These are phyloP conservation scores for Eimeria zaria DNA, from an alignment of 169 alveolate genomes.

Conservation along the genomic window DNA sequence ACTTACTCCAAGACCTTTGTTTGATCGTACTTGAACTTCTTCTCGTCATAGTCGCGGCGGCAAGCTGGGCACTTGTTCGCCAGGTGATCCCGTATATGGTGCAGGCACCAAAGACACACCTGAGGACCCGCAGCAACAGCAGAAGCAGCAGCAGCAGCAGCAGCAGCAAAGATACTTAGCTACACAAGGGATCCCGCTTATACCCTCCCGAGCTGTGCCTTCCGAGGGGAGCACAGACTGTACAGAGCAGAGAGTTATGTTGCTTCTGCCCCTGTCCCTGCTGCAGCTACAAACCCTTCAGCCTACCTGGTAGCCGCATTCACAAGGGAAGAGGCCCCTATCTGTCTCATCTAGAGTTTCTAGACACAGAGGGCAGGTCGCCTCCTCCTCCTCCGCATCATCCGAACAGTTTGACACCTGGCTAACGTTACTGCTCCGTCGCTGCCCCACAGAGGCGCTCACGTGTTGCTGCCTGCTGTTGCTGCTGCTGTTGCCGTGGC, in stretches of 20 bases:
- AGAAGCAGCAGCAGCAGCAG: slow-evolving; percentile 26
- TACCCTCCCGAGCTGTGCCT: neutral
- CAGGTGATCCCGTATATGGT: slow-evolving; percentile 93
- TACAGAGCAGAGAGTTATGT: neutral
- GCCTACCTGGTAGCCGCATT: slow-evolving; percentile 94
- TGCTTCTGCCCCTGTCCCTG: neutral
- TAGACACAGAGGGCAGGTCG: slow-evolving; percentile 94
- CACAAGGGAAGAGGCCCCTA: slow-evolving; percentile 94
- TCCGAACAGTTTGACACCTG: slow-evolving; percentile 50
- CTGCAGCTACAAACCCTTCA: neutral
- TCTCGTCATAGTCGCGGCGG: slow-evolving; percentile 94
- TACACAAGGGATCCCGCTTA: neutral
- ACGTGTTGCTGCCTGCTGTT: slow-evolving; percentile 26
- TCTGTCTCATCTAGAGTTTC: slow-evolving; percentile 96
- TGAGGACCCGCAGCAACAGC: slow-evolving; percentile 71
- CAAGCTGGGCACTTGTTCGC: slow-evolving; percentile 97
- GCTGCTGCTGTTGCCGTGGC: slow-evolving; percentile 33
- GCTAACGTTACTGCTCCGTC: slow-evolving; percentile 64
- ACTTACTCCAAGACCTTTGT: slow-evolving; percentile 84
- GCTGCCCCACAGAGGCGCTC: slow-evolving; percentile 46
- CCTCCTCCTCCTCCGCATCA: slow-evolving; percentile 74
- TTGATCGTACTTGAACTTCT: slow-evolving; percentile 85
- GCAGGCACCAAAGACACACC: slow-evolving; percentile 96
- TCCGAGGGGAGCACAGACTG: neutral
- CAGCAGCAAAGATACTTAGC: neutral